Conservation (phyloP, 2,329 filamentous ascomycete genomes). For the Gnomoniopsis smithogilvyi region DNA sequence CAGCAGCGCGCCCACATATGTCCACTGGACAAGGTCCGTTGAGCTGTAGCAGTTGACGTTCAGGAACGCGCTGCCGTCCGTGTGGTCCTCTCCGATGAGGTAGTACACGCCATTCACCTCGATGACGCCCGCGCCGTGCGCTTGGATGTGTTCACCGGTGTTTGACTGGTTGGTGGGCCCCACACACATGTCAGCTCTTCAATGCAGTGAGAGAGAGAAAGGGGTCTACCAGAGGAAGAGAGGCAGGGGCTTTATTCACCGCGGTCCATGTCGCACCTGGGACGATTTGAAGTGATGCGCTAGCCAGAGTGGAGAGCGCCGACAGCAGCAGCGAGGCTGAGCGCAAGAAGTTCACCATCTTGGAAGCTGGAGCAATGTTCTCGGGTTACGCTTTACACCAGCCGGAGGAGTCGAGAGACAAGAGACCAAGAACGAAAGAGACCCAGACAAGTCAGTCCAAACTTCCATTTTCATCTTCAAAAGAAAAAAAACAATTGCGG, state of each 20-base stretch:
- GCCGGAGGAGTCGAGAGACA: background rate
- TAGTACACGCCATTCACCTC: slow-evolving; percentile 59
- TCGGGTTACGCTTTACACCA: background rate
- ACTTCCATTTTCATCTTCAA: too few species aligned
- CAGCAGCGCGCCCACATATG: slow-evolving; percentile 56
- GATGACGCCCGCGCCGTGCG: slow-evolving; percentile 64
- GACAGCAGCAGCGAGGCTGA: slow-evolving; percentile 22
- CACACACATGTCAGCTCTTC: background rate
- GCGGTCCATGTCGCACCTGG: slow-evolving; percentile 28
- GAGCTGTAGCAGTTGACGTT: slow-evolving; percentile 69
- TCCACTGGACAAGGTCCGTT: slow-evolving; percentile 60
- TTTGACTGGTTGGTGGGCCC: slow-evolving; percentile 15
- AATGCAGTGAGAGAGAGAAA: background rate
- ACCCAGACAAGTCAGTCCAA: too few species aligned
- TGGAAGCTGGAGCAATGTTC: background rate
- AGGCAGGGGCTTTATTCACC: slow-evolving; percentile 13
- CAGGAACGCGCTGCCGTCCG: slow-evolving; percentile 57
- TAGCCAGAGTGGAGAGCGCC: slow-evolving; percentile 18
- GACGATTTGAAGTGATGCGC: slow-evolving; percentile 27
- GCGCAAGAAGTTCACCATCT: slow-evolving; percentile 15
- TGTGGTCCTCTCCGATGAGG: slow-evolving; percentile 69
- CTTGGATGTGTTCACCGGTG: slow-evolving; percentile 54
- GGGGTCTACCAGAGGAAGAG: background rate
- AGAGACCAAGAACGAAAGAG: background rate
- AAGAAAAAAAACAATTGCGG: too few species aligned